Conservation (phyloP, 2,329 filamentous ascomycete genomes). For the Immersiporthe knoxdaviesiana region DNA sequence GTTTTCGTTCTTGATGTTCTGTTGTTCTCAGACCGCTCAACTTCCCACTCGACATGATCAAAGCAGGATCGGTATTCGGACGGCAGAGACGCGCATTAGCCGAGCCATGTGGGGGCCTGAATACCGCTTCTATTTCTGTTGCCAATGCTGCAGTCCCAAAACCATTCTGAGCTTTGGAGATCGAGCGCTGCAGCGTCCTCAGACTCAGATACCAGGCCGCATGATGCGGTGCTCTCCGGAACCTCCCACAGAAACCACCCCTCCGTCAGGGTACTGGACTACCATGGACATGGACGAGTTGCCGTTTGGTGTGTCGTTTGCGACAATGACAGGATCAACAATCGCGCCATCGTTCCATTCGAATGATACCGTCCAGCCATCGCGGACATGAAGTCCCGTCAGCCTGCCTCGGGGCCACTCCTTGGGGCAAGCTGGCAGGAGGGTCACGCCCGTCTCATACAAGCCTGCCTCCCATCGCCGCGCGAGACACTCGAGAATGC, state of each 20-base stretch:
- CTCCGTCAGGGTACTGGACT: constrained; percentile 19
- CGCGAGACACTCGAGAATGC: constrained; percentile 50
- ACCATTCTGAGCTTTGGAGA: no score
- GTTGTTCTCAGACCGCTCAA: neutral
- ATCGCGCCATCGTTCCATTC: constrained; percentile 38
- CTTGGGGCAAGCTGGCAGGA: constrained; percentile 44
- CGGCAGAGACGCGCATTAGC: neutral
- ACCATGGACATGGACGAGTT: constrained; percentile 6
- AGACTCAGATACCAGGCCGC: no score
- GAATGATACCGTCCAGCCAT: constrained; percentile 43
- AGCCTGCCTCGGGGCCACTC: constrained; percentile 41
- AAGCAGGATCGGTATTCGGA: neutral
- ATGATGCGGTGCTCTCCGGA: constrained; percentile 22
- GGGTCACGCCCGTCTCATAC: constrained; percentile 34
- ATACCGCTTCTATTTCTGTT: neutral
- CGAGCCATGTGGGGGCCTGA: neutral
- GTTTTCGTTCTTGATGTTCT: neutral
- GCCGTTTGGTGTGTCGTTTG: neutral
- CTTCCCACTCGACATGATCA: neutral
- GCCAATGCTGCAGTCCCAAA: neutral
- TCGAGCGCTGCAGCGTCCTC: no score
- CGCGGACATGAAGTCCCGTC: constrained; percentile 41
- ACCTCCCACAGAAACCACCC: constrained; percentile 15
- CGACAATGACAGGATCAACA: constrained; percentile 20
- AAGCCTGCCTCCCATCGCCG: constrained; percentile 41